Percentiles rank a stretch among this genome's conserved stretches.
Conservation (phyloP, 805 yeast genomes). For the Grigorovia humatica region DNA sequence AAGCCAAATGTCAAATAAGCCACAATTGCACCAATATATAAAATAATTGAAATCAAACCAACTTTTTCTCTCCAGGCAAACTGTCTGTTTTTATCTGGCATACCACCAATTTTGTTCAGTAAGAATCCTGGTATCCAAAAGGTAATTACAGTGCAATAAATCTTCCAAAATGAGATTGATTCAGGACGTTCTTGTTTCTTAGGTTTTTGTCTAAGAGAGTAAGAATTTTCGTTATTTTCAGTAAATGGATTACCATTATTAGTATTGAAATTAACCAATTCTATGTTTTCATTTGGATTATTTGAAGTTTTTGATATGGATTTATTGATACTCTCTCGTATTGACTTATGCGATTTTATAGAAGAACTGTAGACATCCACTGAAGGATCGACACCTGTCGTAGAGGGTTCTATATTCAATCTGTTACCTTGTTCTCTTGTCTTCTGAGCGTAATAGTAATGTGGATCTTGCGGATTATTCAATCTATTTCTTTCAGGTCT, state of each 20-base stretch:
- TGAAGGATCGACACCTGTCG: slow-evolving; percentile 61
- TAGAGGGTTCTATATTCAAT: slow-evolving; percentile 54
- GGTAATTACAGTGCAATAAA: slow-evolving; percentile 70
- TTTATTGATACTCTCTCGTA: neutral
- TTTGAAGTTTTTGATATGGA: neutral
- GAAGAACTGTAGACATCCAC: neutral
- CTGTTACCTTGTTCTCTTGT: slow-evolving; percentile 56
- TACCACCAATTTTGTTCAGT: slow-evolving; percentile 50
- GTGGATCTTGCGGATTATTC: slow-evolving; percentile 59
- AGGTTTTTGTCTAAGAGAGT: slow-evolving; percentile 3
- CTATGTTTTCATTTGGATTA: neutral
- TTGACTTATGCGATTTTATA: slow-evolving; percentile 3
- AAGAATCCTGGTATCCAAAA: slow-evolving; percentile 83
- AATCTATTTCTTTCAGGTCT: slow-evolving; percentile 72
- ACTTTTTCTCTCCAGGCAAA: slow-evolving; percentile 97
- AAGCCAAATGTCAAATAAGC: slow-evolving; percentile 88
- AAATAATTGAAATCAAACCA: slow-evolving; percentile 67
- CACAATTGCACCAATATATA: slow-evolving; percentile 62
- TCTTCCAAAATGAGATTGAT: slow-evolving; percentile 45
- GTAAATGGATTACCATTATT: neutral
- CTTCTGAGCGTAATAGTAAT: slow-evolving; percentile 66
- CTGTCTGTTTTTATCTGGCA: slow-evolving; percentile 70
- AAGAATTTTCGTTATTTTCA: slow-evolving; percentile 1
- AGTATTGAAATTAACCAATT: neutral
- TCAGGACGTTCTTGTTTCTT: slow-evolving; percentile 2